Evolutionary conservation across 164 flowering plant species (phyloP).

Genomic region (Tetracentron sinense): DNA sequence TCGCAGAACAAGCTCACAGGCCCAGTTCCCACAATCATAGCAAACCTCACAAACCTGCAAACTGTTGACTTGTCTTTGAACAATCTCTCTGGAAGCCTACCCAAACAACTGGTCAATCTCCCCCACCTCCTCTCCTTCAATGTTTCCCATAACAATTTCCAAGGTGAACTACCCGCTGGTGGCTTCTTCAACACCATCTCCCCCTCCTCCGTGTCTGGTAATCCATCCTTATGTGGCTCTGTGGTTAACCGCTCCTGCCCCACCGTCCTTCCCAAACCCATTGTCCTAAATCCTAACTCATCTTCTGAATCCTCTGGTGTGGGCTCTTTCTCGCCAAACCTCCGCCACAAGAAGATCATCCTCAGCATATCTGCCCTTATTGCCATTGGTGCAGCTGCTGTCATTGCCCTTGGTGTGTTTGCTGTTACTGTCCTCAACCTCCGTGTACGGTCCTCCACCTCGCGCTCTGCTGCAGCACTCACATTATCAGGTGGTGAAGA

Average conservation of each 20-base stretch:
- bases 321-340: constrained; percentile 36
- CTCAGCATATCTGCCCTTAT: constrained; percentile 92
- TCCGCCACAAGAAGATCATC: constrained; percentile 66
- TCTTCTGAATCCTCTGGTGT: constrained; percentile 40
- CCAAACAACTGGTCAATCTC: constrained; percentile 79
- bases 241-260: constrained; percentile 75
- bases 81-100: constrained; percentile 64
- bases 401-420: constrained; percentile 80
- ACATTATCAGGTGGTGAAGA: constrained; percentile 66
- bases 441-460: constrained; percentile 57
- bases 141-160: constrained; percentile 71
- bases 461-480: constrained; percentile 52
- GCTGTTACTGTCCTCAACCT: constrained; percentile 80
- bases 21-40: constrained; percentile 50
- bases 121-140: constrained; percentile 61
- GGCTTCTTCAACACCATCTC: constrained; percentile 80
- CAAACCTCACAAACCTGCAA: constrained; percentile 58
- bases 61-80: constrained; percentile 68
- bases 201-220: constrained; percentile 66
- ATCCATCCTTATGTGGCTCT: constrained; percentile 81
- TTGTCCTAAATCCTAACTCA: constrained; percentile 88
- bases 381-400: constrained; percentile 91
- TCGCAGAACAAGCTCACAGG: constrained; percentile 69
- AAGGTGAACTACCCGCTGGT: constrained; percentile 89
- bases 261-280: constrained; percentile 80